phyloP scores from a whole-genome alignment of 176 grass and related monocot species.

The Cenchrus purpureus region DNA sequence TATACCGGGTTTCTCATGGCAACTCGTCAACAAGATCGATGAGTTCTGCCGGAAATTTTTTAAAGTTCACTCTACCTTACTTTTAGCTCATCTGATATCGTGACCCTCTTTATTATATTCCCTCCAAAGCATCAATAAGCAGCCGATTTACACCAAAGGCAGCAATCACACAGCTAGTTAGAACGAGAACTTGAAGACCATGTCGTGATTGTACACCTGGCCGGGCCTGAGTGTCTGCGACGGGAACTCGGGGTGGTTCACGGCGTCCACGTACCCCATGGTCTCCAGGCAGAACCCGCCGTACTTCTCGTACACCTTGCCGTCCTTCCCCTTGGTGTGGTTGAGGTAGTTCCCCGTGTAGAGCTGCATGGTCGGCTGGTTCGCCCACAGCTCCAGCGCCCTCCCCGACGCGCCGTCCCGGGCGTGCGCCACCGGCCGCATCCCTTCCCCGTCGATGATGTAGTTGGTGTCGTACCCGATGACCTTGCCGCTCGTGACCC shows the following conservation, averaged over 20 bases:
- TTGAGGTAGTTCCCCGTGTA: constrained; percentile 70
- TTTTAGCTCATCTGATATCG: too few relatives aligned
- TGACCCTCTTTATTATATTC: neutral
- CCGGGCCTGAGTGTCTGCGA: constrained; percentile 64
- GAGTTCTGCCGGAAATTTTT: too few relatives aligned
- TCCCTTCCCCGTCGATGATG: constrained; percentile 37
- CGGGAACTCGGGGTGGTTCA: constrained; percentile 88
- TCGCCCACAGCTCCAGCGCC: constrained; percentile 65
- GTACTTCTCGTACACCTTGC: constrained; percentile 50
- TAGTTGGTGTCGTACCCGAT: constrained; percentile 79
- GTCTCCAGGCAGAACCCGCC: constrained; percentile 71
- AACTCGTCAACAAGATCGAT: too few relatives aligned
- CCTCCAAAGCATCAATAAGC: neutral
- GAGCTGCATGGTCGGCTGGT: constrained; percentile 81
- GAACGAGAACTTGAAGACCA: constrained; percentile 71
- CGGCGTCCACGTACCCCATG: constrained; percentile 73
- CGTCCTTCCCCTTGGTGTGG: constrained; percentile 56
- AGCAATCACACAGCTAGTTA: neutral
- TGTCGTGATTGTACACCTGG: constrained; percentile 68
- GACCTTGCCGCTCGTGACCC: constrained; percentile 40
- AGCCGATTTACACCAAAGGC: neutral
- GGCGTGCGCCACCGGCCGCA: constrained; percentile 60
- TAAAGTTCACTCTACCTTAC: too few relatives aligned
- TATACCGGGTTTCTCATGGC: too few relatives aligned
- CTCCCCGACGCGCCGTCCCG: constrained; percentile 50